Evolutionary conservation across 2,329 filamentous ascomycete species (phyloP).

Genomic region (Parascedosporium putredinis): DNA sequence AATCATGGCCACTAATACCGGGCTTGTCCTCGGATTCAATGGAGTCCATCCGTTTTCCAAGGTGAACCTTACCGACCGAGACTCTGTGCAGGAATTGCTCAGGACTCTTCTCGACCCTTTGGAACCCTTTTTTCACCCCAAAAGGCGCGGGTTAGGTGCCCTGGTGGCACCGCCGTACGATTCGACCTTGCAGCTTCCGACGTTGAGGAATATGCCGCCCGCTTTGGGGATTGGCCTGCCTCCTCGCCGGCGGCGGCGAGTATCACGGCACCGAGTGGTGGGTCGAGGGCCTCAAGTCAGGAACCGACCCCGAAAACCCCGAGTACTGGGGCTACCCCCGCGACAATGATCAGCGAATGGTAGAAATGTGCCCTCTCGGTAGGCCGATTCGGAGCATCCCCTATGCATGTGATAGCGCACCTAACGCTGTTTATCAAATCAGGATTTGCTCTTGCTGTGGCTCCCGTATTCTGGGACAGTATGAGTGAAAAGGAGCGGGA

Average conservation of each 20-base stretch:
- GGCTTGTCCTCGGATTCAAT: constrained; percentile 36
- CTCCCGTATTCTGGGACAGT: constrained; percentile 54
- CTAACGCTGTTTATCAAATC: constrained; percentile 12
- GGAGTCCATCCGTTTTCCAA: constrained; percentile 44
- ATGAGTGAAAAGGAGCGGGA: constrained; percentile 49
- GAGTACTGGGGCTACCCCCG: constrained; percentile 72
- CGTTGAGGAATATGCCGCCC: constrained; percentile 65
- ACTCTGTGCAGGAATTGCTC: constrained; percentile 51
- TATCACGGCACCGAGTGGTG: constrained; percentile 52
- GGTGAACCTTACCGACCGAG: constrained; percentile 37
- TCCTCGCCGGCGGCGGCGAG: constrained; percentile 57
- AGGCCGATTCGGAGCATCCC: constrained; percentile 10
- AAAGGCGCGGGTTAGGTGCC: constrained; percentile 54
- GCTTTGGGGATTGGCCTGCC: constrained; percentile 62
- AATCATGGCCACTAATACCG: constrained; percentile 5
- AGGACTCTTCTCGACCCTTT: constrained; percentile 59
- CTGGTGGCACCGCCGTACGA: constrained; percentile 60
- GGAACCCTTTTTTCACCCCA: constrained; percentile 59
- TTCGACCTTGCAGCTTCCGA: constrained; percentile 72
- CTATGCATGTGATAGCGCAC: neutral
- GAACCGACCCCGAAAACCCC: constrained; percentile 56
- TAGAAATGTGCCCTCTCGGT: constrained; percentile 71
- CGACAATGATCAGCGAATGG: constrained; percentile 74
- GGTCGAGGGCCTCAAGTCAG: constrained; percentile 59
- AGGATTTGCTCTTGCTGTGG: constrained; percentile 62